Evolutionary conservation across 2,329 filamentous ascomycete genomes (phyloP).

Genomic region (Endoconidiophora polonica): DNA sequence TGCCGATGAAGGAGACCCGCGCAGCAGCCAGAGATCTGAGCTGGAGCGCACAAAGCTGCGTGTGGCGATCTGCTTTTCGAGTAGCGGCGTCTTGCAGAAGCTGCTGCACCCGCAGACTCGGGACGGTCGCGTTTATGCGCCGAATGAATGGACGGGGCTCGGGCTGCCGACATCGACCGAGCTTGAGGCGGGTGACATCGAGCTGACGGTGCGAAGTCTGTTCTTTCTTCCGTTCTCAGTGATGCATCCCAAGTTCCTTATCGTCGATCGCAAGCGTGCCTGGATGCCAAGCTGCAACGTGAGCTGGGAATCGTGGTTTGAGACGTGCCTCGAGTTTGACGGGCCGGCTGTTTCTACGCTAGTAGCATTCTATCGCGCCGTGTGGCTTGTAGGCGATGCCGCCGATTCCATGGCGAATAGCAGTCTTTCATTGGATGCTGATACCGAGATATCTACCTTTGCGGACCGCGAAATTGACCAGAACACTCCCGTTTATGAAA

Average conservation of each 20-base stretch:
- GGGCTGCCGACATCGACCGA: conserved; percentile 41
- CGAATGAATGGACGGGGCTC: conserved; percentile 43
- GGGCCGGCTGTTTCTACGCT: conserved; percentile 47
- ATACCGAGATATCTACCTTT: neutral
- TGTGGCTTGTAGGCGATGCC: conserved; percentile 36
- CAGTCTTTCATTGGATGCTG: neutral
- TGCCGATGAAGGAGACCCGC: conserved; percentile 13
- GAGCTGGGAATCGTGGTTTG: conserved; percentile 78
- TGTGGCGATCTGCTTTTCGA: conserved; percentile 65
- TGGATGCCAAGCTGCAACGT: conserved; percentile 70
- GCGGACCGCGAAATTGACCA: neutral
- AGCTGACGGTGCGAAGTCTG: conserved; percentile 56
- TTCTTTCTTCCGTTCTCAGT: conserved; percentile 70
- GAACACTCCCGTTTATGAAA: conserved; percentile 7
- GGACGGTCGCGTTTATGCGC: conserved; percentile 43
- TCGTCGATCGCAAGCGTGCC: conserved; percentile 50
- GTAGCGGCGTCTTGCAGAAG: conserved; percentile 54
- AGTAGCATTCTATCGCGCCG: conserved; percentile 45
- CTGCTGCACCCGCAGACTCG: conserved; percentile 51
- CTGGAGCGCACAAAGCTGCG: conserved; percentile 24
- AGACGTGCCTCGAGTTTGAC: conserved; percentile 52
- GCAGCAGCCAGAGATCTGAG: conserved; percentile 4
- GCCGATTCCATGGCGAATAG: neutral
- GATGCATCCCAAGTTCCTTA: conserved; percentile 74
- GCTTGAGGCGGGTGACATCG: conserved; percentile 40